These are phyloP conservation scores for Pichia sorboxylosa DNA, from an alignment of 1,139 yeast species.

Conservation along the genomic window DNA sequence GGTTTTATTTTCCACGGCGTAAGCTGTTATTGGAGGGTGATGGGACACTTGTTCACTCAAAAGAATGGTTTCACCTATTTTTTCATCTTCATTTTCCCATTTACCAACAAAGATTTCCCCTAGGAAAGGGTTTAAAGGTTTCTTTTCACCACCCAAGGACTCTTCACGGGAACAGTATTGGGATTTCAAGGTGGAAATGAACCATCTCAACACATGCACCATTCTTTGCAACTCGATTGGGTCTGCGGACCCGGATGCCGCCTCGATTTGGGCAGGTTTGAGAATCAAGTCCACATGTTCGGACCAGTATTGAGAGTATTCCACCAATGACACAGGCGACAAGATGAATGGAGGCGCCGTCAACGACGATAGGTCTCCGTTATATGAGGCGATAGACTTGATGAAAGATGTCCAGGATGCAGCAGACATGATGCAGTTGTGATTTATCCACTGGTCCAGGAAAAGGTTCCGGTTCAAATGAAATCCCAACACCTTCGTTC, in stretches of 20 bases:
- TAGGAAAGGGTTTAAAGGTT: slow-evolving; percentile 87
- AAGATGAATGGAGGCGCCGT: slow-evolving; percentile 98
- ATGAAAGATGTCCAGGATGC: slow-evolving; percentile 77
- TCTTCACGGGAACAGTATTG: slow-evolving; percentile 92
- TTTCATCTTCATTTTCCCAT: slow-evolving; percentile 45
- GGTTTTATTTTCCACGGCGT: slow-evolving; percentile 61
- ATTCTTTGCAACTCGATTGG: slow-evolving; percentile 36
- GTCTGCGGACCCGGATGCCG: no score
- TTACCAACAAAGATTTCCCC: slow-evolving; percentile 89
- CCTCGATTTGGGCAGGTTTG: no score
- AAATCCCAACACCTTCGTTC: no score
- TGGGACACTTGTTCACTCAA: slow-evolving; percentile 89
- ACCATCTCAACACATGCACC: slow-evolving; percentile 81
- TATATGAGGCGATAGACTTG: slow-evolving; percentile 83
- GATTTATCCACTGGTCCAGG: no score
- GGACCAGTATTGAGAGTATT: slow-evolving; percentile 88
- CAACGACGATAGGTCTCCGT: slow-evolving; percentile 85
- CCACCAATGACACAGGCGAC: slow-evolving; percentile 79
- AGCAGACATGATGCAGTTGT: slow-evolving; percentile 18
- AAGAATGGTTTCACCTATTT: slow-evolving; percentile 58
- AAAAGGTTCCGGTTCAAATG: no score
- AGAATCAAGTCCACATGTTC: slow-evolving; percentile 79
- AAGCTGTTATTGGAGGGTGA: slow-evolving; percentile 93
- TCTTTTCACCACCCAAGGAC: slow-evolving; percentile 84
- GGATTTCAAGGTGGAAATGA: slow-evolving; percentile 78